Evolutionary conservation across 495 filamentous ascomycete species (phyloP).

Genomic region (Melanomma pulvis-pyrius): DNA sequence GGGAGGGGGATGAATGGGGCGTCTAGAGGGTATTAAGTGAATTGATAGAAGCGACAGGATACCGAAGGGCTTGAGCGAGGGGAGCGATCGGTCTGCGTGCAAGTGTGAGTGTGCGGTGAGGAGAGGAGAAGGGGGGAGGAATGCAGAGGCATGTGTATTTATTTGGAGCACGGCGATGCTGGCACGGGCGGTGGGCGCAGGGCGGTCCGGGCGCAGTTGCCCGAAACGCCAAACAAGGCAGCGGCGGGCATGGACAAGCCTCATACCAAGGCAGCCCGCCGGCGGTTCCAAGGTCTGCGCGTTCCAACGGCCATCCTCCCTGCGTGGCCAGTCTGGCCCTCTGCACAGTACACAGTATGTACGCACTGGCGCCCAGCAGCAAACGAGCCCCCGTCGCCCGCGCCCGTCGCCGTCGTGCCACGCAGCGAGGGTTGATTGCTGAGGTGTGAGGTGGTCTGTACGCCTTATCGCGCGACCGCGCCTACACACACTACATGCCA

Average conservation of each 20-base stretch:
- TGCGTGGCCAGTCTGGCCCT: too few species aligned
- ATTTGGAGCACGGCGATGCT: background rate
- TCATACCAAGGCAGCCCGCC: background rate
- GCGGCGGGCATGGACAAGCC: background rate
- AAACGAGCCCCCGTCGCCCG: background rate
- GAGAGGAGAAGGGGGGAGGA: background rate
- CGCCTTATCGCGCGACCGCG: background rate
- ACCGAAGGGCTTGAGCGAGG: background rate
- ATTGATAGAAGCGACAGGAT: slow-evolving; percentile 10
- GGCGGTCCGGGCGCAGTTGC: background rate
- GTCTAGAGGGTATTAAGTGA: background rate
- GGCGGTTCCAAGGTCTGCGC: background rate
- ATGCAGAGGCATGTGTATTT: slow-evolving; percentile 1
- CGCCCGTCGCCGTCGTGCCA: background rate
- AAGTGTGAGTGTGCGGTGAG: slow-evolving; percentile 3
- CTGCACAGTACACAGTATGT: too few species aligned
- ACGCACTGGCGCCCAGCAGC: background rate
- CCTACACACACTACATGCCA: too few species aligned
- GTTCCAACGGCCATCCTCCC: background rate
- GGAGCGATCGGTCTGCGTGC: background rate
- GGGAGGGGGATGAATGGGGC: background rate
- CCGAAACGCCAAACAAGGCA: slow-evolving; percentile 2
- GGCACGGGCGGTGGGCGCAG: background rate
- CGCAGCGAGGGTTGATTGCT: background rate
- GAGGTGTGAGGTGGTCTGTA: background rate